A percentile compares a stretch with the other conserved stretches of the same genome.
Evolutionary conservation across 768 basidiomycete species (phyloP).

Genomic region (Rhizopogon rudus): DNA sequence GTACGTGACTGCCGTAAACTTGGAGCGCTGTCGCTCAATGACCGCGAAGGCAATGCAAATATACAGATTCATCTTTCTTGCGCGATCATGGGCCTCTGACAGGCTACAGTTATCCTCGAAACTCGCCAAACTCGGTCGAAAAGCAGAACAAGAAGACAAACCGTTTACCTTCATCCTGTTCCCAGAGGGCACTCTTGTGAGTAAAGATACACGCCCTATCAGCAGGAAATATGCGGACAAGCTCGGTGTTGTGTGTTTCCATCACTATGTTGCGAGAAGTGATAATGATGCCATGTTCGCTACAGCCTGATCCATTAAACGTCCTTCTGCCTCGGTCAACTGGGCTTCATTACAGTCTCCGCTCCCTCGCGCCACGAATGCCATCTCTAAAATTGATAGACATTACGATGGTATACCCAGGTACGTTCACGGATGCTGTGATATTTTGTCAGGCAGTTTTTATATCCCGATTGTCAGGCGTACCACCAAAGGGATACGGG

Average conservation of each 20-base stretch:
- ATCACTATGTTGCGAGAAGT: conserved; percentile 4
- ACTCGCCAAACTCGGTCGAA: conserved; percentile 63
- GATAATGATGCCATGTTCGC: conserved; percentile 4
- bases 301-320: conserved; percentile 73
- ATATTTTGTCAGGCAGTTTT: conserved; percentile 5
- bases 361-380: conserved; percentile 73
- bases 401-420: conserved; percentile 88
- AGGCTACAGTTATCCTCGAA: conserved; percentile 57
- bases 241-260: conserved; percentile 73
- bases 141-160: conserved; percentile 60
- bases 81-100: conserved; percentile 89
- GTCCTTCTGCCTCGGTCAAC: conserved; percentile 90
- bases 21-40: conserved; percentile 4
- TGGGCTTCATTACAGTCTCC: conserved; percentile 80
- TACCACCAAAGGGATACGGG: conserved; percentile 76
- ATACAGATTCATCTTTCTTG: conserved; percentile 90
- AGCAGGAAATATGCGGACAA: conserved; percentile 88
- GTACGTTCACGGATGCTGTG: conserved; percentile 31
- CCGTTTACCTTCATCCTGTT: conserved; percentile 85
- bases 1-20: conserved; percentile 36
- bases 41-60: conserved; percentile 79
- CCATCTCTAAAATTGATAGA: conserved; percentile 82
- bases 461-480: conserved; percentile 37
- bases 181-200: conserved; percentile 95
- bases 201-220: conserved; percentile 76